These are phyloP conservation scores for Graphilbum fragrans DNA, from an alignment of 2,329 filamentous ascomycete species.

Conservation along the genomic window DNA sequence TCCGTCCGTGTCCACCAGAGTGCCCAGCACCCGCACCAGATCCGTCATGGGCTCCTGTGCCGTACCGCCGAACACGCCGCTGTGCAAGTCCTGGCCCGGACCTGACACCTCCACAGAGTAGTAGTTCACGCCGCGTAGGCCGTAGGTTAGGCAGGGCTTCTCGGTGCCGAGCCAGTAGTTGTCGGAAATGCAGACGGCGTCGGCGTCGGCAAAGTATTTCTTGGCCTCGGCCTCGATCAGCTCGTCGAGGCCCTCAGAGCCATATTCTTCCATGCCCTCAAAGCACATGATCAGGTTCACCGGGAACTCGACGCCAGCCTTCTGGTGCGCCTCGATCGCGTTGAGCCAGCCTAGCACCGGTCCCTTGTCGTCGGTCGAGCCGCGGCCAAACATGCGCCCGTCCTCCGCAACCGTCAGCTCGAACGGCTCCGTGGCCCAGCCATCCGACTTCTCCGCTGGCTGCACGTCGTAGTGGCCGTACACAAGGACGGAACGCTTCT, in stretches of 20 bases:
- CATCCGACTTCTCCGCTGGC: slow-evolving; percentile 83
- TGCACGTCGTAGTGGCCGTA: slow-evolving; percentile 99
- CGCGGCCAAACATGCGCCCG: slow-evolving; percentile 91
- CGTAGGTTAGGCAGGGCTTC: slow-evolving; percentile 96
- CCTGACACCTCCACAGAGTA: slow-evolving; percentile 87
- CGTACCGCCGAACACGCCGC: slow-evolving; percentile 90
- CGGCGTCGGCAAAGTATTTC: slow-evolving; percentile 88
- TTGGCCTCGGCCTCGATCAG: slow-evolving; percentile 86
- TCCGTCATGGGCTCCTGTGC: slow-evolving; percentile 99
- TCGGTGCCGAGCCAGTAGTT: slow-evolving; percentile 99
- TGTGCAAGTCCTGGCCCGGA: slow-evolving; percentile 87
- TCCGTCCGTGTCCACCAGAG: slow-evolving; percentile 78
- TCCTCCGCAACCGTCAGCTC: slow-evolving; percentile 77
- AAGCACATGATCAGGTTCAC: slow-evolving; percentile 99
- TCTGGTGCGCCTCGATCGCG: slow-evolving; percentile 94
- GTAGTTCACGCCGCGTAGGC: slow-evolving; percentile 95
- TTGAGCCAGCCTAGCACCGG: slow-evolving; percentile 96
- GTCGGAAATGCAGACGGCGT: slow-evolving; percentile 96
- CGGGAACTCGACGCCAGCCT: slow-evolving; percentile 85
- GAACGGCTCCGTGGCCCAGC: slow-evolving; percentile 94
- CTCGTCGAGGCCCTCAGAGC: slow-evolving; percentile 90
- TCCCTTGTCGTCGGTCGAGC: slow-evolving; percentile 95
- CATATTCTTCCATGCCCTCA: slow-evolving; percentile 99
- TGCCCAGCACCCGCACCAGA: slow-evolving; percentile 67
- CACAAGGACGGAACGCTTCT: slow-evolving; percentile 88